Percentiles rank a stretch among this genome's conserved stretches.
These are phyloP conservation scores for Cicer chorassanicum DNA, from an alignment of 306 rosid genomes.

Conservation along the genomic window DNA sequence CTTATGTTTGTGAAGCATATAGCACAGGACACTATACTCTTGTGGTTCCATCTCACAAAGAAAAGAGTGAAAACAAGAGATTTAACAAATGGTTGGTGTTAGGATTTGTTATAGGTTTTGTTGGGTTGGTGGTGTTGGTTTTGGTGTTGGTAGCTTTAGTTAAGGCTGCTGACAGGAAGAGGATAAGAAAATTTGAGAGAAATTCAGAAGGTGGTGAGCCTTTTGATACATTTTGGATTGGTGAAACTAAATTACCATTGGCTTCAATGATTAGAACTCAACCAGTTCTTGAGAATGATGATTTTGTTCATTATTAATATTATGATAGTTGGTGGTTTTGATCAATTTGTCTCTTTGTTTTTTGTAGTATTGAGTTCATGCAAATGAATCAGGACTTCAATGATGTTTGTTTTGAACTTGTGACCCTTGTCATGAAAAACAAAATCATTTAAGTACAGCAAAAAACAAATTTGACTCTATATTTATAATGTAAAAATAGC, in stretches of 20 bases:
- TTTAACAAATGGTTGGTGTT: constrained; percentile 52
- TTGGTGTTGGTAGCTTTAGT: constrained; percentile 41
- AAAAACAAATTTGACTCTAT: constrained; percentile 10
- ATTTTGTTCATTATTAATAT: constrained; percentile 31
- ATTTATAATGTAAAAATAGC: no score
- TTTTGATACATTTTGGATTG: constrained; percentile 76
- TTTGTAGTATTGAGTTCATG: constrained; percentile 17
- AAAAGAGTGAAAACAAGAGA: background rate
- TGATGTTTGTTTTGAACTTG: constrained; percentile 20
- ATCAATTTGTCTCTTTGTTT: background rate
- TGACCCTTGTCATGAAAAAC: constrained; percentile 28
- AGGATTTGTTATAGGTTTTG: constrained; percentile 57
- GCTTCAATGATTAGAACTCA: constrained; percentile 81
- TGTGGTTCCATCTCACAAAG: constrained; percentile 55
- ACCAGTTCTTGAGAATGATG: constrained; percentile 67
- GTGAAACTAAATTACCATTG: constrained; percentile 78
- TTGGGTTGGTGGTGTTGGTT: constrained; percentile 54
- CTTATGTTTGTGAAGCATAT: constrained; percentile 50
- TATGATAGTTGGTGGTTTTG: background rate
- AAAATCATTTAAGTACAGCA: constrained; percentile 17
- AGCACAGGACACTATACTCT: constrained; percentile 67
- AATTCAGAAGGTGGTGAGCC: constrained; percentile 64
- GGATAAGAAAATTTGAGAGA: constrained; percentile 61
- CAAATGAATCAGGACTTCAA: constrained; percentile 36
- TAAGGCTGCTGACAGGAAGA: constrained; percentile 52